phyloP scores from a whole-genome alignment of 225 moss, liverwort and hornwort genomes.

The Rhytidiadelphus loreus region DNA sequence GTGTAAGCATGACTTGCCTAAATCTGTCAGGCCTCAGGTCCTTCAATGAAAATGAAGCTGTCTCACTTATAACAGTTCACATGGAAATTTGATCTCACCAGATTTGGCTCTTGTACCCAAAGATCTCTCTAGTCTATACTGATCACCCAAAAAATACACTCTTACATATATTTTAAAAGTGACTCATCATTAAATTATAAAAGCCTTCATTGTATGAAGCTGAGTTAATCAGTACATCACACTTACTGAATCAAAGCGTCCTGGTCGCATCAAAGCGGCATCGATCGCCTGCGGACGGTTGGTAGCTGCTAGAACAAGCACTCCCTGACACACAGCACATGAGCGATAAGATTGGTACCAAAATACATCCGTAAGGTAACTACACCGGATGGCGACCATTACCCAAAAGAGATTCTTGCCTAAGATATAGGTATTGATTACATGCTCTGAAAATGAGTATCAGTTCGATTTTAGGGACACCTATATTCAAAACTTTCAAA shows the following conservation, averaged over 20 bases:
- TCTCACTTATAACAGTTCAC: neutral
- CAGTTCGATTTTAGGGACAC: neutral
- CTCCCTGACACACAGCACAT: slow-evolving; percentile 46
- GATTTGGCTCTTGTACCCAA: neutral
- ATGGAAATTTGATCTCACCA: neutral
- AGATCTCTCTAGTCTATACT: neutral
- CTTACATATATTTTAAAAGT: neutral
- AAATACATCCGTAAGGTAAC: neutral
- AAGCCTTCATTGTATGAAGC: neutral
- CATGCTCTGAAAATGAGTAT: neutral
- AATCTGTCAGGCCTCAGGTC: neutral
- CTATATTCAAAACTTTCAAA: neutral
- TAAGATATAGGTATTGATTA: neutral
- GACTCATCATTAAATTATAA: neutral
- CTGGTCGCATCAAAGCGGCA: slow-evolving; percentile 90
- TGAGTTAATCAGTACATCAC: neutral
- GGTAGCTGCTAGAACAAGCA: slow-evolving; percentile 87
- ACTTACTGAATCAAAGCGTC: slow-evolving; percentile 91
- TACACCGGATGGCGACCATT: neutral
- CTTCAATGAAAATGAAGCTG: neutral
- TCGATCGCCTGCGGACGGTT: slow-evolving; percentile 92
- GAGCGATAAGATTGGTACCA: neutral
- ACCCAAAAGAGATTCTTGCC: neutral
- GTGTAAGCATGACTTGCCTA: neutral
- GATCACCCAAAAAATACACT: neutral